Conservation (phyloP, 1,284 basidiomycete genomes). For the Mycena citricolor region DNA sequence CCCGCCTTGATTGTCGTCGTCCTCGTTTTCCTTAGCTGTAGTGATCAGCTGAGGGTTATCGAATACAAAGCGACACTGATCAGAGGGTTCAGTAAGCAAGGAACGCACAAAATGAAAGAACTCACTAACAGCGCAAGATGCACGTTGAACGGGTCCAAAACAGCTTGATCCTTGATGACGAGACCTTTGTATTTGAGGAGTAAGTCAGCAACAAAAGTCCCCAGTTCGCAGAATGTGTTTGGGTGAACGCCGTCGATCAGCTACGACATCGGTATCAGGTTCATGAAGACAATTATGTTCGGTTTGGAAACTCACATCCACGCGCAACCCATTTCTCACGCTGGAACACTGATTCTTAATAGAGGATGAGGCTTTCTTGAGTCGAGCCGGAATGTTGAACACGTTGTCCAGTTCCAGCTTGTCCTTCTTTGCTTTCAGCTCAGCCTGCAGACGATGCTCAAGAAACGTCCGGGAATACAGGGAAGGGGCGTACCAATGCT, state of each 20-base stretch:
- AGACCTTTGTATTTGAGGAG: neutral
- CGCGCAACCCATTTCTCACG: constrained; percentile 2
- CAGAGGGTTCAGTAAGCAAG: too few species aligned
- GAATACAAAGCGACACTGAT: constrained; percentile 10
- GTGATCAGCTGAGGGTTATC: neutral
- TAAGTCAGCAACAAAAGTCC: neutral
- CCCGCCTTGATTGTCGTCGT: neutral
- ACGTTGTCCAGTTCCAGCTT: constrained; percentile 3
- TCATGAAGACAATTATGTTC: neutral
- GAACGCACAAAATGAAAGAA: neutral
- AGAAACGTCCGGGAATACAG: neutral
- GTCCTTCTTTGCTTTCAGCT: neutral
- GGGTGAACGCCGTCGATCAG: constrained; percentile 1
- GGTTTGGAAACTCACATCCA: neutral
- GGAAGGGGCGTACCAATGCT: constrained; percentile 2
- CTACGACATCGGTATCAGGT: neutral
- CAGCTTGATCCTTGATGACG: too few species aligned
- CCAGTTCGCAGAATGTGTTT: neutral
- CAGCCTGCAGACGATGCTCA: neutral
- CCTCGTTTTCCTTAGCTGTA: neutral
- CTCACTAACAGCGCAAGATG: constrained; percentile 4
- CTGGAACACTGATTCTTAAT: constrained; percentile 1
- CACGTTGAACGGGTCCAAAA: neutral
- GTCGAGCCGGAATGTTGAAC: neutral
- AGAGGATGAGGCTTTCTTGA: neutral